Base-by-base conservation (phyloP, 176 grass and related monocot species). In the Juncus inflexus region DNA sequence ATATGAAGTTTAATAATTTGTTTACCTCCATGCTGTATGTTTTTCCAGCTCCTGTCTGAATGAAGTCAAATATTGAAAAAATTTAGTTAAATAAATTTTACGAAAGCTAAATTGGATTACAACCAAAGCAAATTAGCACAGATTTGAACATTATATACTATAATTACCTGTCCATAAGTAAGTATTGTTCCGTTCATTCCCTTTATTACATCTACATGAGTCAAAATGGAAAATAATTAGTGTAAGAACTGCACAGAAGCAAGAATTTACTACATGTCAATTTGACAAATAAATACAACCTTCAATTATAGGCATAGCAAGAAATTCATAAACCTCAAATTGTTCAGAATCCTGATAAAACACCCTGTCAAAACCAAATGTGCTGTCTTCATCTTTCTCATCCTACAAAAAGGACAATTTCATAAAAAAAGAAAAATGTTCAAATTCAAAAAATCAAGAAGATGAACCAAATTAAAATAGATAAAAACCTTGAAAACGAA, bases 1-100 rank as follows among this genome's bases (percentile, higher is more conserved):
- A 40, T 65, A 55, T 65, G 50, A 41, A 82, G 55, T 55, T 62
- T 49, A 49, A 12, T 60, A 7, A 62, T 64, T 37, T 14, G 16
- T 86, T 81, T 74, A 87, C 90, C 83, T 95, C 83, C 86, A 95
- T 85, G 73, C 83, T 83, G 72, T 87, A 95, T 49, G 86, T 90
- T 56, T 95, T 95, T 58, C 90, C 83, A 61, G 86, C 90, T 63
- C 86, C 86, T 54, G 90, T 95, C 86, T 95, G 69, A 9, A 58
- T 63, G 66, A 50, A 73, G 69, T 73, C 42, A 51, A 60, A 61
- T 45, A 73, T 61, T 61, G 60, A 9, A 73, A 11, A 54, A 61
- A 73, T 41, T 73, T 73, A 61, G 69, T 42, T 58, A 15, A 15
- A n/a, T 45, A 61, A 3, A 5, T 35, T 15, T 58, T 4, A 71